These are phyloP conservation scores for Fusarium oxysporum DNA, from an alignment of 2,329 filamentous ascomycete species.

Conservation along the genomic window DNA sequence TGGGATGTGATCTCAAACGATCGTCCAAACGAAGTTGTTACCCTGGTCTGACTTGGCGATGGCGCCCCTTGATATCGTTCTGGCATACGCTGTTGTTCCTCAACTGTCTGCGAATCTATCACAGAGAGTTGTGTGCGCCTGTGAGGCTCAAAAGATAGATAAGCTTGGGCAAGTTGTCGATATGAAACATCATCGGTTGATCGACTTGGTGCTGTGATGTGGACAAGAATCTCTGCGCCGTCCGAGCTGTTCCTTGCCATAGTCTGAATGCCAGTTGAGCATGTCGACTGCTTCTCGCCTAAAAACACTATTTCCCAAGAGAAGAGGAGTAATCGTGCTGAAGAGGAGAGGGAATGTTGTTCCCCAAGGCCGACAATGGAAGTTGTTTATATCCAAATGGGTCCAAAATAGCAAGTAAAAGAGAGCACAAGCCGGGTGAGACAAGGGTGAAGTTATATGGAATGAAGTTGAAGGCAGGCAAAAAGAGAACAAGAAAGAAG, in stretches of 20 bases:
- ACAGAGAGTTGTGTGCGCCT: slow-evolving; percentile 21
- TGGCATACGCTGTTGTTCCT: slow-evolving; percentile 3
- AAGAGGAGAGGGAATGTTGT: neutral
- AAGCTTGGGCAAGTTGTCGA: slow-evolving; percentile 62
- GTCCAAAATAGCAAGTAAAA: slow-evolving; percentile 14
- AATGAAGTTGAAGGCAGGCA: slow-evolving; percentile 5
- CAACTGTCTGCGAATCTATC: neutral
- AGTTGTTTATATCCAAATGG: slow-evolving; percentile 16
- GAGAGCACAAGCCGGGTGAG: slow-evolving; percentile 28
- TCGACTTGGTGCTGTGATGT: slow-evolving; percentile 64
- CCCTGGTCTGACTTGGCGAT: slow-evolving; percentile 24
- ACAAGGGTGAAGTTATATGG: slow-evolving; percentile 7
- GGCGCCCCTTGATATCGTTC: neutral
- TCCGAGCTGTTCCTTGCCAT: slow-evolving; percentile 44
- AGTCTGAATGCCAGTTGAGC: slow-evolving; percentile 30
- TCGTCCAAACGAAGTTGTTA: slow-evolving; percentile 29
- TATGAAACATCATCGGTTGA: slow-evolving; percentile 62
- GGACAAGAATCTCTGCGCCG: slow-evolving; percentile 66
- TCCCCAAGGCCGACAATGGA: neutral
- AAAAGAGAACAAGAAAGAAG: neutral
- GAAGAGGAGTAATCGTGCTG: neutral
- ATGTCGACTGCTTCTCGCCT: slow-evolving; percentile 34
- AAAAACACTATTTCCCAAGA: slow-evolving; percentile 8
- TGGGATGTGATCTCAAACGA: slow-evolving; percentile 50
- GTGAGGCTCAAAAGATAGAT: slow-evolving; percentile 60